Base-by-base conservation (phyloP, 164 flowering plant species). In the Chloranthus sessilifolius region DNA sequence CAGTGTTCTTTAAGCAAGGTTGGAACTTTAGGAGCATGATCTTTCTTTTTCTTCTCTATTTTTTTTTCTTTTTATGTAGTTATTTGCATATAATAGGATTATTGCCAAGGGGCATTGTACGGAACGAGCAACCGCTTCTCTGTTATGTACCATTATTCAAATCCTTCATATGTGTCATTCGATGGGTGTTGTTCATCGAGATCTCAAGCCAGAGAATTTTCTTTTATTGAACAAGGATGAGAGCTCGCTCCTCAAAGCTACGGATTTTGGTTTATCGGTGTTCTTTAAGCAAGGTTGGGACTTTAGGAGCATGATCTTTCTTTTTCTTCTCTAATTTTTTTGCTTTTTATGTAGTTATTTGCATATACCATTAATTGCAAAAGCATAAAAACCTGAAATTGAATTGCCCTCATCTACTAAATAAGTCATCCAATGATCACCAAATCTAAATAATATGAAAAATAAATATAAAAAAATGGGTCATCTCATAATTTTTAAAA, bases 1-100 rank as follows among this genome's bases (percentile, higher is more conserved):
- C 87, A 3, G 80, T 80, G 8, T 83, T 83, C 60, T 72, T 58
- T 62, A 74, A 79, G 54, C 67, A 78, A 79, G 84, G 91, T 83
- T 53, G 7, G 56, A 17, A 31, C 4, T 39, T 36, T 11, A 50
- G n/a, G n/a, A n/a, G n/a, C n/a, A n/a, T n/a, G n/a, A n/a, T n/a
- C n/a, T n/a, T n/a, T n/a, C n/a, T n/a, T n/a, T n/a, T n/a, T n/a
- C n/a, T n/a, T n/a, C n/a, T n/a, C n/a, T n/a, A n/a, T n/a, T n/a
- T n/a, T n/a, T n/a, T n/a, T n/a, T n/a, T n/a, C n/a, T n/a, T n/a
- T n/a, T n/a, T n/a, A n/a, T n/a, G n/a, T n/a, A n/a, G n/a, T n/a
- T n/a, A n/a, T n/a, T n/a, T n/a, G n/a, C n/a, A n/a, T n/a, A n/a
- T n/a, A n/a, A 69, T 25, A 37, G 74, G 44, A 69, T 69, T 35